Conservation (phyloP, 2,329 filamentous ascomycete genomes). For the Cyanodermella asteris region DNA sequence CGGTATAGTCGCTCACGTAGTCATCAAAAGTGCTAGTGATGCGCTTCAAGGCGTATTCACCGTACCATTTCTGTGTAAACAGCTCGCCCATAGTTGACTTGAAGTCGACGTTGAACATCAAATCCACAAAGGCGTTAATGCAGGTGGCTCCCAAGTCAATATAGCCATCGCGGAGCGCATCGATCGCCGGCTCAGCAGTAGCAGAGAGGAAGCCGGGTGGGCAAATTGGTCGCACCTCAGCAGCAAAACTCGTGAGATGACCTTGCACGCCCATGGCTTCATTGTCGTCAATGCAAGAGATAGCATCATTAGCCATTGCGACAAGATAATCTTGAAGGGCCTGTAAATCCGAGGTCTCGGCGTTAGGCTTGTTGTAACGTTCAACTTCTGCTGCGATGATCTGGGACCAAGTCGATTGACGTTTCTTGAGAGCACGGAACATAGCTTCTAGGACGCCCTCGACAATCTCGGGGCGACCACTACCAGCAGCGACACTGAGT, state of each 20-base stretch:
- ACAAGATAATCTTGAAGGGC: slow-evolving; percentile 72
- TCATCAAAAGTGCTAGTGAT: slow-evolving; percentile 91
- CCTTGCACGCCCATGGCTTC: slow-evolving; percentile 52
- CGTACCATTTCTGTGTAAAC: slow-evolving; percentile 83
- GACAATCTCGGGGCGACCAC: slow-evolving; percentile 68
- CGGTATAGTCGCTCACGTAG: slow-evolving; percentile 72
- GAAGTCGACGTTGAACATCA: slow-evolving; percentile 87
- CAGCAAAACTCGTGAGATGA: slow-evolving; percentile 70
- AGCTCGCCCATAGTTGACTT: slow-evolving; percentile 61
- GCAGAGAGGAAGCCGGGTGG: slow-evolving; percentile 56
- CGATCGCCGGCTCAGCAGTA: slow-evolving; percentile 49
- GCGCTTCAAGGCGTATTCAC: slow-evolving; percentile 66
- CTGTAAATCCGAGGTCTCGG: slow-evolving; percentile 47
- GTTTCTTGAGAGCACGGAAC: slow-evolving; percentile 63
- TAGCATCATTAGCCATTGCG: slow-evolving; percentile 93
- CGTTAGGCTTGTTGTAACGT: slow-evolving; percentile 39
- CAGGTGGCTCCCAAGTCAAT: slow-evolving; percentile 89
- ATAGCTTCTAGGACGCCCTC: slow-evolving; percentile 93
- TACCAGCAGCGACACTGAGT: slow-evolving; percentile 62
- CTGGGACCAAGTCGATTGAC: slow-evolving; percentile 69
- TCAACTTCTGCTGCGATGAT: slow-evolving; percentile 70
- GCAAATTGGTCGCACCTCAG: slow-evolving; percentile 62
- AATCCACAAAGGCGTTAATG: slow-evolving; percentile 61
- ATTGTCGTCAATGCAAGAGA: slow-evolving; percentile 89
- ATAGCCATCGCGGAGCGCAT: slow-evolving; percentile 65